phyloP scores from a whole-genome alignment of 305 asterid species.

The Caryopteris hybrid region DNA sequence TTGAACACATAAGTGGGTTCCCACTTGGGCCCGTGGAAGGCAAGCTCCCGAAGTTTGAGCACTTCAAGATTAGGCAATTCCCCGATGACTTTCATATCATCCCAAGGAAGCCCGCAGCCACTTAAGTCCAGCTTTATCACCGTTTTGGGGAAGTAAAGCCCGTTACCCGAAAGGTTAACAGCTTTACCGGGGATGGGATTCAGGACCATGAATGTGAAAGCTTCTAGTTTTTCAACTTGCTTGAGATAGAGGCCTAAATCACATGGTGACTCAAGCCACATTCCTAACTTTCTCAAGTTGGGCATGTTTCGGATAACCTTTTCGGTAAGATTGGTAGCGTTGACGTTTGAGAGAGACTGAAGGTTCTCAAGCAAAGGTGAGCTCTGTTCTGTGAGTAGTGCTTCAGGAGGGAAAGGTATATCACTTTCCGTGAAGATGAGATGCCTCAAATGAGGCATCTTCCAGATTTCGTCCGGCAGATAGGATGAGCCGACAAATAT shows the following conservation, averaged over 20 bases:
- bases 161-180: neutral
- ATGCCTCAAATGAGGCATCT: slow-evolving; percentile 33
- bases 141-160: too few species aligned
- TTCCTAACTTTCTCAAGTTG: slow-evolving; percentile 5
- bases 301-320: slow-evolving; percentile 25
- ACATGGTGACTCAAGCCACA: too few species aligned
- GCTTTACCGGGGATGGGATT: slow-evolving; percentile 9
- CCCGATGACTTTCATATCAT: too few species aligned
- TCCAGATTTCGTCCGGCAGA: slow-evolving; percentile 34
- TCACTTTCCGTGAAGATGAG: slow-evolving; percentile 22
- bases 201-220: neutral
- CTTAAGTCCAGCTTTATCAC: too few species aligned
- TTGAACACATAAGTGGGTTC: too few species aligned
- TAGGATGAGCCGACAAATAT: slow-evolving; percentile 17
- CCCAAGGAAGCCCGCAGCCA: too few species aligned
- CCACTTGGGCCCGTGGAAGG: too few species aligned
- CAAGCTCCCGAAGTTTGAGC: too few species aligned
- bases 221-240: slow-evolving; percentile 12
- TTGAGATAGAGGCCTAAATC: neutral
- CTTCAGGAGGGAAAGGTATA: slow-evolving; percentile 7
- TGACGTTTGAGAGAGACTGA: slow-evolving; percentile 23
- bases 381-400: neutral
- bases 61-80: too few species aligned
- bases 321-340: slow-evolving; percentile 5
- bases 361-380: slow-evolving; percentile 17